These are phyloP conservation scores for Euphorbia lathyris DNA, from an alignment of 345 rosid species.

Conservation along the genomic window DNA sequence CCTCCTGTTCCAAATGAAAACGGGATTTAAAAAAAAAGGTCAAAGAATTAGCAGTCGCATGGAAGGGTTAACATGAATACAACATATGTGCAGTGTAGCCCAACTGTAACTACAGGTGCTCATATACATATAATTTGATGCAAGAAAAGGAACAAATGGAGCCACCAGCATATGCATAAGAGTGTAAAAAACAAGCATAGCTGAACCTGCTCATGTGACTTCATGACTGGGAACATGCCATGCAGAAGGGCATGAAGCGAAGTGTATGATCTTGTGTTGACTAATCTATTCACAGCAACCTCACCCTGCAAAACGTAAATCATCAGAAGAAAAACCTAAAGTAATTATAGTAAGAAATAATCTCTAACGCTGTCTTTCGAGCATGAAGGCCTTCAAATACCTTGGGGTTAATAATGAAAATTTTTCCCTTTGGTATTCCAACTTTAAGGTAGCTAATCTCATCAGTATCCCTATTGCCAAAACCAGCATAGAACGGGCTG, in stretches of 20 bases:
- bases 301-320: conserved; percentile 61
- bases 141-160: too few relatives aligned
- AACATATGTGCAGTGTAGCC: too few relatives aligned
- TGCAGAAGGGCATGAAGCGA: conserved; percentile 84
- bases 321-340: conserved; percentile 14
- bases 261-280: conserved; percentile 76
- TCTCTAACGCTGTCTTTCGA: not conserved
- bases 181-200: conserved; percentile 1
- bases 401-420: conserved; percentile 94
- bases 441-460: conserved; percentile 97
- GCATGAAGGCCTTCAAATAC: conserved; percentile 35
- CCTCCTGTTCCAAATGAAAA: conserved; percentile 56
- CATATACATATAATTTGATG: too few relatives aligned
- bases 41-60: not conserved
- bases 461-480: conserved; percentile 96
- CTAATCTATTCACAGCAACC: conserved; percentile 74
- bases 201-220: conserved; percentile 63
- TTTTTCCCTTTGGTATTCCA: conserved; percentile 92
- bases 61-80: too few relatives aligned
- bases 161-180: not conserved
- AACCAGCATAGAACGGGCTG: conserved; percentile 98
- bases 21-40: not conserved
- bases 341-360: not conserved
- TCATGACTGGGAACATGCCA: conserved; percentile 76
- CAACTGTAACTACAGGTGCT: too few relatives aligned